Percentiles rank a stretch among this genome's conserved stretches.
These are phyloP conservation scores for Eurotiales sp. DNA, from an alignment of 2,329 filamentous ascomycete genomes.

Conservation along the genomic window DNA sequence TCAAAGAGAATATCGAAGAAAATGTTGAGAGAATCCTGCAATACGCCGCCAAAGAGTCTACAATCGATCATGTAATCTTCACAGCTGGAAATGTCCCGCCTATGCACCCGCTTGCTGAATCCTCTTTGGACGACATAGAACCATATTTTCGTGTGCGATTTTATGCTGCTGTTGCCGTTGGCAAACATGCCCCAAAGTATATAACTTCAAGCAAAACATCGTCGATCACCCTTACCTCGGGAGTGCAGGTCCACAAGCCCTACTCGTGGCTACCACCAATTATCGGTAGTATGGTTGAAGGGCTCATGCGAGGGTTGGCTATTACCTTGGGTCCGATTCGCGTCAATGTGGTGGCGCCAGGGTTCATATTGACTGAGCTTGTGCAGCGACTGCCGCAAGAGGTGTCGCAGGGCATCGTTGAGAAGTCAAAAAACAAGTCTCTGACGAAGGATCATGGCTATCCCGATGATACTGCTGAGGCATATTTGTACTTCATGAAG, in stretches of 20 bases:
- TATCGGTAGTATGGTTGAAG: constrained; percentile 31
- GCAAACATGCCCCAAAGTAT: constrained; percentile 48
- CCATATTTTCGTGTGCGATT: constrained; percentile 30
- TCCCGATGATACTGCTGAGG: constrained; percentile 45
- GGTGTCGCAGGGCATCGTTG: background rate
- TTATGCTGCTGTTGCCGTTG: constrained; percentile 44
- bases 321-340: constrained; percentile 61
- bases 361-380: constrained; percentile 45
- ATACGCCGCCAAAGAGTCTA: constrained; percentile 8
- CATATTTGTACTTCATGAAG: constrained; percentile 45
- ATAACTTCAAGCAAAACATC: constrained; percentile 41
- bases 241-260: constrained; percentile 29
- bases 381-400: constrained; percentile 5
- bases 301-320: constrained; percentile 55
- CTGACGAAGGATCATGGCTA: constrained; percentile 33
- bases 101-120: constrained; percentile 25
- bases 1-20: constrained; percentile 27
- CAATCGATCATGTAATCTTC: constrained; percentile 55
- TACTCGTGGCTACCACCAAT: constrained; percentile 25
- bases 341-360: constrained; percentile 60
- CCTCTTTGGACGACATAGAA: constrained; percentile 24
- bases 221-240: constrained; percentile 53
- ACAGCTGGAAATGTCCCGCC: constrained; percentile 52
- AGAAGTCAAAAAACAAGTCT: constrained; percentile 14
- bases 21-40: constrained; percentile 4